Percentiles rank a stretch among this genome's conserved stretches.
phyloP scores from a whole-genome alignment of 768 basidiomycete genomes.

The Tulasnella sp. region DNA sequence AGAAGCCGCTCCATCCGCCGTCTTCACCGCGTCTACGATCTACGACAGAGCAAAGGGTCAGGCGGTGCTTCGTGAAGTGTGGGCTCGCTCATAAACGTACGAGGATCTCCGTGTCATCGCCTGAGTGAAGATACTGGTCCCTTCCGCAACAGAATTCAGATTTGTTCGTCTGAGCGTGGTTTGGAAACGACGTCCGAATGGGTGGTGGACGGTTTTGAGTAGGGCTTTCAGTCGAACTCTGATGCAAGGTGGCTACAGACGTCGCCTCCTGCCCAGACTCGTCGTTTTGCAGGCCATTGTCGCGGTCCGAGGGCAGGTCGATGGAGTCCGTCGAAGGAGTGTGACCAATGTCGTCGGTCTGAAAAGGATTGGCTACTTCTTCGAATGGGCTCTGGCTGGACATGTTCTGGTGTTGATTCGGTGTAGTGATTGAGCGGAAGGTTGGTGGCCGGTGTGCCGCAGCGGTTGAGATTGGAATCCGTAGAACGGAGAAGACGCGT shows the following conservation, averaged over 20 bases:
- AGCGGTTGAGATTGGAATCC: slow-evolving; percentile 2
- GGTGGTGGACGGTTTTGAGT: neutral
- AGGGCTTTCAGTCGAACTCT: neutral
- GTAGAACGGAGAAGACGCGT: slow-evolving; percentile 1
- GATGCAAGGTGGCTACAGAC: neutral
- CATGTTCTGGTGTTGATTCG: neutral
- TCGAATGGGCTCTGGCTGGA: slow-evolving; percentile 28
- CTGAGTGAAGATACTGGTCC: slow-evolving; percentile 66
- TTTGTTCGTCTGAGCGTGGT: slow-evolving; percentile 36
- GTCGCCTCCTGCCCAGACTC: neutral
- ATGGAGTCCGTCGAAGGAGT: slow-evolving; percentile 38
- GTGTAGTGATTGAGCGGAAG: neutral
- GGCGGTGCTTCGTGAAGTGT: slow-evolving; percentile 19
- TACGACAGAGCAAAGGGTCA: slow-evolving; percentile 31
- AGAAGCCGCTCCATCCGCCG: slow-evolving; percentile 74
- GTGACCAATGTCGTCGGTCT: slow-evolving; percentile 31
- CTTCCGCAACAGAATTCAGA: slow-evolving; percentile 69
- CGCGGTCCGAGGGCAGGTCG: neutral
- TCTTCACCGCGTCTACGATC: slow-evolving; percentile 97
- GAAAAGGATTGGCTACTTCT: slow-evolving; percentile 38
- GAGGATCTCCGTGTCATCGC: slow-evolving; percentile 72
- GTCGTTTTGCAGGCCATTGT: neutral
- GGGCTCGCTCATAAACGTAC: slow-evolving; percentile 37
- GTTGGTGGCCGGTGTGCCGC: slow-evolving; percentile 1
- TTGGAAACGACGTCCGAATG: neutral